These are phyloP conservation scores for Pseudocercospora vitis DNA, from an alignment of 2,329 filamentous ascomycete genomes.

Conservation along the genomic window DNA sequence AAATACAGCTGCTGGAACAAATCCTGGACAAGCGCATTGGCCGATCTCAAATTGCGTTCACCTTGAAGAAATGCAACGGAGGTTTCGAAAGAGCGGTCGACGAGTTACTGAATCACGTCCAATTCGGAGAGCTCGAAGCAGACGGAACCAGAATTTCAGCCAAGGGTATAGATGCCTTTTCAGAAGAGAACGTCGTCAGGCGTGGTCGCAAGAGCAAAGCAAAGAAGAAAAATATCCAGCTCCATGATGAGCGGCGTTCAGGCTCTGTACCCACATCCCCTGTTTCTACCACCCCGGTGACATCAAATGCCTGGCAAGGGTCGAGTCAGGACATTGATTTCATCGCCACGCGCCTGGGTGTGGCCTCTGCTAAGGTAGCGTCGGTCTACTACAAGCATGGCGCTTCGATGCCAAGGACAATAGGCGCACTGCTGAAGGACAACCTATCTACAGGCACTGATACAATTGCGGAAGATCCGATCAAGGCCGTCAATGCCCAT, in stretches of 20 bases:
- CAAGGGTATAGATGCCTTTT: slow-evolving; percentile 83
- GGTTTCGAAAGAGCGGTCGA: slow-evolving; percentile 73
- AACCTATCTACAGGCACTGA: slow-evolving; percentile 15
- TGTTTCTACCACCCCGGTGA: slow-evolving; percentile 21
- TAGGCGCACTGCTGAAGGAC: slow-evolving; percentile 54
- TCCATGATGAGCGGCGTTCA: slow-evolving; percentile 31
- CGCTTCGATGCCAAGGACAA: slow-evolving; percentile 57
- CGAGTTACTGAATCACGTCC: slow-evolving; percentile 75
- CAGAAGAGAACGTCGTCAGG: slow-evolving; percentile 53
- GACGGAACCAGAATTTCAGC: slow-evolving; percentile 46
- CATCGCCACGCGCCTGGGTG: slow-evolving; percentile 54
- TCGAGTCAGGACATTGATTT: slow-evolving; percentile 61
- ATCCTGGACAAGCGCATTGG: slow-evolving; percentile 70
- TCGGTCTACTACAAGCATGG: slow-evolving; percentile 61
- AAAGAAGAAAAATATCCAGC: slow-evolving; percentile 39
- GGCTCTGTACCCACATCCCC: slow-evolving; percentile 34
- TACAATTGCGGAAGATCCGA: slow-evolving; percentile 23
- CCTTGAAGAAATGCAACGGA: slow-evolving; percentile 66
- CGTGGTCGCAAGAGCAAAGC: slow-evolving; percentile 49
- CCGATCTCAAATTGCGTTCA: slow-evolving; percentile 63
- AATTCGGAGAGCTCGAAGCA: slow-evolving; percentile 65
- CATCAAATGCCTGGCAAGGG: slow-evolving; percentile 59
- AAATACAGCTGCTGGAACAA: slow-evolving; percentile 61
- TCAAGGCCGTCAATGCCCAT: slow-evolving; percentile 45
- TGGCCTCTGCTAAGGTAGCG: slow-evolving; percentile 50